phyloP scores from a whole-genome alignment of 805 yeast genomes.

The Candida silvatica region DNA sequence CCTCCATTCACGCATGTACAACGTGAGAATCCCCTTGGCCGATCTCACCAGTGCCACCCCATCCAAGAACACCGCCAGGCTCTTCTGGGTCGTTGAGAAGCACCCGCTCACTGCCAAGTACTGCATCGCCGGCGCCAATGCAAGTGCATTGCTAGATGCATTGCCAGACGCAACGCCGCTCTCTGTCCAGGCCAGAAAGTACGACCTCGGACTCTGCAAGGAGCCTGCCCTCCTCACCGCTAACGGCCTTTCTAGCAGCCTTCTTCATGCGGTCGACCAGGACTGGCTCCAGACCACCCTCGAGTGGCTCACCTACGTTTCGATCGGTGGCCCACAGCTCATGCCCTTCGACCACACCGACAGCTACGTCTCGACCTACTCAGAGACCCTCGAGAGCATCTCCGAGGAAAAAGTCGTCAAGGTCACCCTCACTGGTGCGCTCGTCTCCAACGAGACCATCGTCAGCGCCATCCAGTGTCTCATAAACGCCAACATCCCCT shows the following conservation, averaged over 20 bases:
- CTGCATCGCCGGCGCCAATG: constrained; percentile 1
- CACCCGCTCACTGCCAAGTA: constrained; percentile 1
- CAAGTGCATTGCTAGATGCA: no score
- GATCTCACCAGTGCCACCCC: constrained; percentile 1
- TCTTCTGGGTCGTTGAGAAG: constrained; percentile 25
- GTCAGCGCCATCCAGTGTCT: constrained; percentile 2
- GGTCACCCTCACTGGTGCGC: constrained; percentile 11
- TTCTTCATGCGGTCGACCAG: constrained; percentile 11
- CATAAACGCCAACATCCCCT: constrained; percentile 2
- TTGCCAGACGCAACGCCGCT: background rate
- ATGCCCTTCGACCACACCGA: constrained; percentile 12
- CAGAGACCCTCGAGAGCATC: constrained; percentile 7
- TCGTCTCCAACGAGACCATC: constrained; percentile 9
- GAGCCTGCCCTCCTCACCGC: background rate
- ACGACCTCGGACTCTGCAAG: background rate
- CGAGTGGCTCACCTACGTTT: constrained; percentile 24
- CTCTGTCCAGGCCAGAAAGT: background rate
- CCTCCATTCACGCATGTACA: constrained; percentile 14
- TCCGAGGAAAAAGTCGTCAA: constrained; percentile 7
- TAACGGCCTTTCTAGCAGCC: background rate
- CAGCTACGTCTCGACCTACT: constrained; percentile 18
- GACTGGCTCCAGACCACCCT: constrained; percentile 14
- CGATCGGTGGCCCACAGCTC: constrained; percentile 19
- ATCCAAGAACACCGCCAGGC: constrained; percentile 16
- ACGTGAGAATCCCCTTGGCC: constrained; percentile 14